A percentile compares a stretch with the other conserved stretches of the same genome.
Conservation (phyloP, 108 stramenopile genomes). For the Fistulifera solaris region DNA sequence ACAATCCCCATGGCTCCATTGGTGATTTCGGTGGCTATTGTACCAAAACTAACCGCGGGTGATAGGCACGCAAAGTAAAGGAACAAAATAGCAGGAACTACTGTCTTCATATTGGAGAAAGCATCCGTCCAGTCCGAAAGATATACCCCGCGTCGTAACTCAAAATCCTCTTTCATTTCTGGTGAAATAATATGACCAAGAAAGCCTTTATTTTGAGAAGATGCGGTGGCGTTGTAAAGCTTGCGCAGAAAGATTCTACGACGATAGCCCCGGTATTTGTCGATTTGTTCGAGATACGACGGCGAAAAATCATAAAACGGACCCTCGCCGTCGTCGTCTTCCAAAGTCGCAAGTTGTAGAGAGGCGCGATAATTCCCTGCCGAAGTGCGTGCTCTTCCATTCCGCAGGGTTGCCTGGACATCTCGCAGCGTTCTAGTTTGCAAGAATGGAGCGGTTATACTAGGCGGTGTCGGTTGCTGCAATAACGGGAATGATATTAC, state of each 20-base stretch:
- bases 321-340: no score
- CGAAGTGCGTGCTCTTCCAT: no score
- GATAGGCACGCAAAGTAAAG: slow-evolving; percentile 93
- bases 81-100: slow-evolving; percentile 81
- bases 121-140: slow-evolving; percentile 46
- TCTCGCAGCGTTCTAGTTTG: no score
- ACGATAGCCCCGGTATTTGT: slow-evolving; percentile 2
- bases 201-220: neutral
- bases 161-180: slow-evolving; percentile 39
- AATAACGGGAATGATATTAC: no score
- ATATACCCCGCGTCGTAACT: slow-evolving; percentile 25
- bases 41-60: slow-evolving; percentile 92
- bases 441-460: no score
- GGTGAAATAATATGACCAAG: neutral
- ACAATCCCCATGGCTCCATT: slow-evolving; percentile 82
- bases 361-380: no score
- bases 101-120: slow-evolving; percentile 43
- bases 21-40: slow-evolving; percentile 83
- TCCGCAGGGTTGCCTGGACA: no score
- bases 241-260: neutral
- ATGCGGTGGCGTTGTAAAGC: neutral
- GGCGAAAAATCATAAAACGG: neutral
- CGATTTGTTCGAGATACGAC: slow-evolving; percentile 7
- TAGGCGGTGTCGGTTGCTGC: no score
- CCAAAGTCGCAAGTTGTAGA: no score